phyloP scores from a whole-genome alignment of 345 rosid genomes.

The Xanthoceras sorbifolium region DNA sequence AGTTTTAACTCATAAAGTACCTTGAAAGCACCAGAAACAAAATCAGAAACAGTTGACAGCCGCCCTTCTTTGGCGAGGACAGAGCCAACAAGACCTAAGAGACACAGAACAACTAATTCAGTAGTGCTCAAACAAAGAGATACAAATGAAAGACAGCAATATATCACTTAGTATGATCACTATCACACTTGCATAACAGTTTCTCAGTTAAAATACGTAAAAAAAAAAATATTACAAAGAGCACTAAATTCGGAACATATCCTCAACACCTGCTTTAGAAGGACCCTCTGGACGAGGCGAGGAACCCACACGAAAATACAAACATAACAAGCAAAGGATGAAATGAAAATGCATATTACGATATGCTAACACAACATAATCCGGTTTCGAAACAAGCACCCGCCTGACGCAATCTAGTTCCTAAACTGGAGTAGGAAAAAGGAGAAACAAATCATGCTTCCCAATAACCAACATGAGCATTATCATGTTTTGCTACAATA shows the following conservation, averaged over 20 bases:
- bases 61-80: conserved; percentile 76
- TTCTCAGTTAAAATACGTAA: neutral
- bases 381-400: neutral
- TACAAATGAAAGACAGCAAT: neutral
- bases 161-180: neutral
- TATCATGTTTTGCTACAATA: neutral
- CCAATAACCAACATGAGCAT: neutral
- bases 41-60: conserved; percentile 49
- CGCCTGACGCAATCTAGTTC: too few species aligned
- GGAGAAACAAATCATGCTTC: too few species aligned
- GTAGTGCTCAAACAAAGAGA: neutral
- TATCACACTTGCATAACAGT: neutral
- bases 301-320: neutral
- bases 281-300: neutral
- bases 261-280: neutral
- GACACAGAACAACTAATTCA: conserved; percentile 8
- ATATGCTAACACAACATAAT: neutral
- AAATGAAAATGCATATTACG: neutral
- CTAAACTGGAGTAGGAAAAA: too few species aligned
- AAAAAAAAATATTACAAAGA: neutral
- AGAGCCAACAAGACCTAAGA: conserved; percentile 79
- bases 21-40: conserved; percentile 76
- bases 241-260: neutral
- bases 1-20: conserved; percentile 35
- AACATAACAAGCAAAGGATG: neutral